Conservation (phyloP, 176 grass and related monocot species). For the Hordeum marinum region DNA sequence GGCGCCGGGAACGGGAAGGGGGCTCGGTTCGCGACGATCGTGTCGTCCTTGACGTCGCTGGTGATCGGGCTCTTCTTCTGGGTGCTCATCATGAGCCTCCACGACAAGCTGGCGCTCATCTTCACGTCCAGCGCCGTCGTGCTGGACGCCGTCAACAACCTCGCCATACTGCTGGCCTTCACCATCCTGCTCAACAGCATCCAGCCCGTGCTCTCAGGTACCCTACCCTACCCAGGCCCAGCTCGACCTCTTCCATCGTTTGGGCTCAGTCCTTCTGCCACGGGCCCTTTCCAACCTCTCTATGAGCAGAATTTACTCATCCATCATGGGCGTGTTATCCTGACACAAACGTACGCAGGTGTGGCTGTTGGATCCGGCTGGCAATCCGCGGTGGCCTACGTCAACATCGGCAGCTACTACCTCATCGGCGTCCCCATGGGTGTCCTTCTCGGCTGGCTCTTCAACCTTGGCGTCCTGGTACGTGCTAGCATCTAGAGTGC, state of each 20-base stretch:
- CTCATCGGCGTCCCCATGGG: slow-evolving; percentile 78
- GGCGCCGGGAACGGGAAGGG: slow-evolving; percentile 83
- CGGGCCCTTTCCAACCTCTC: neutral
- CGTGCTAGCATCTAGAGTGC: neutral
- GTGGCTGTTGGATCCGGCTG: slow-evolving; percentile 91
- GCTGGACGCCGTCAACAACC: slow-evolving; percentile 61
- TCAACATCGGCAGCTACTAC: slow-evolving; percentile 90
- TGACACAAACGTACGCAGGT: slow-evolving; percentile 27
- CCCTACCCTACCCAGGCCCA: neutral
- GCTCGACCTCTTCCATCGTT: neutral
- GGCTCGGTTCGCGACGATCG: slow-evolving; percentile 68
- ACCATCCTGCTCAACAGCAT: slow-evolving; percentile 92
- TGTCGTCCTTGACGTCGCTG: slow-evolving; percentile 61
- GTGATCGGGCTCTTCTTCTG: slow-evolving; percentile 90
- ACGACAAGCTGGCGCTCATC: slow-evolving; percentile 74
- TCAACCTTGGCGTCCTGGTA: slow-evolving; percentile 84
- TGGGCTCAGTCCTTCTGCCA: neutral
- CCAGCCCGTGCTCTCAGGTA: slow-evolving; percentile 85
- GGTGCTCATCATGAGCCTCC: slow-evolving; percentile 62
- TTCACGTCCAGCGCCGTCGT: slow-evolving; percentile 79
- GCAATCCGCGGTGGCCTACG: slow-evolving; percentile 82
- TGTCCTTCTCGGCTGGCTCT: slow-evolving; percentile 73
- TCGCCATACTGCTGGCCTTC: slow-evolving; percentile 63
- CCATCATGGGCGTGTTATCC: neutral
- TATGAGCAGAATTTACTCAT: neutral